Conservation (phyloP, 495 filamentous ascomycete species). For the Aspergillus olivimuriae region DNA sequence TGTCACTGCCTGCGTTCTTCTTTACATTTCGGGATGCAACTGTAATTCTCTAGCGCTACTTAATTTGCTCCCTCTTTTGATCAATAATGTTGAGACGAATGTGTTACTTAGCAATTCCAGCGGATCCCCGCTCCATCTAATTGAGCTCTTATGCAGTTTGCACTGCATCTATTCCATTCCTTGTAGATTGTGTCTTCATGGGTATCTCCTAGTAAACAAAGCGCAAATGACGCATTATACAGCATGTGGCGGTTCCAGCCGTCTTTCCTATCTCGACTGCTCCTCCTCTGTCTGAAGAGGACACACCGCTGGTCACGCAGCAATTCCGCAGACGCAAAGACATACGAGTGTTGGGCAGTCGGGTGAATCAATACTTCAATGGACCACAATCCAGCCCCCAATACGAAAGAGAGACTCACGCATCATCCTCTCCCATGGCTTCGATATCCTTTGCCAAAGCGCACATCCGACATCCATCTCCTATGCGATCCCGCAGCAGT, state of each 20-base stretch:
- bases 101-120: constrained; percentile 7
- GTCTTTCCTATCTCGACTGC: neutral
- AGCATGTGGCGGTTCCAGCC: constrained; percentile 8
- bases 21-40: too few relatives aligned
- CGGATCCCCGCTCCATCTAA: too few relatives aligned
- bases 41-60: too few relatives aligned
- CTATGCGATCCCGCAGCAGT: constrained; percentile 63
- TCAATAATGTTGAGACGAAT: constrained; percentile 5
- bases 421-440: constrained; percentile 22
- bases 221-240: constrained; percentile 3
- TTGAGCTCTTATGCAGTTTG: too few relatives aligned
- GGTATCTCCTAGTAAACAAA: constrained; percentile 28
- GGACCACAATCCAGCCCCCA: too few relatives aligned
- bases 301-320: too few relatives aligned
- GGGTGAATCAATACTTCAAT: too few relatives aligned
- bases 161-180: too few relatives aligned
- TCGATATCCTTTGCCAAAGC: constrained; percentile 36
- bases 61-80: neutral
- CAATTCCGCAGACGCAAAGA: too few relatives aligned
- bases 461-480: constrained; percentile 66
- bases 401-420: too few relatives aligned
- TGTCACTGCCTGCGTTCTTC: neutral
- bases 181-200: constrained; percentile 13
- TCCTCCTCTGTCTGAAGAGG: neutral
- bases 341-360: too few relatives aligned